These are phyloP conservation scores for Nematodospora valgi DNA, from an alignment of 805 yeast genomes.

Conservation along the genomic window DNA sequence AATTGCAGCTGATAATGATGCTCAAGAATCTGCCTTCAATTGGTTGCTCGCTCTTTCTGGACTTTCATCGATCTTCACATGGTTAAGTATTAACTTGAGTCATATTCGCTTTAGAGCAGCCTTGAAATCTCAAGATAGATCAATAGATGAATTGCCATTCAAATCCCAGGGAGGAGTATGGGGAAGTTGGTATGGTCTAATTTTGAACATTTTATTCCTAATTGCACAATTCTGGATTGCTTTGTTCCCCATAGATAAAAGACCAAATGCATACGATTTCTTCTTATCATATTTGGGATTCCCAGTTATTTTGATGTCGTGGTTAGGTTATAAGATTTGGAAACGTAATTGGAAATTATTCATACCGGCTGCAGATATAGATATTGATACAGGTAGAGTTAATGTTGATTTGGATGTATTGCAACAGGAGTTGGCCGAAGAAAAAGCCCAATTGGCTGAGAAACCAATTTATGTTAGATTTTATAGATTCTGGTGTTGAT, in stretches of 20 bases:
- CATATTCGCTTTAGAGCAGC: slow-evolving; percentile 63
- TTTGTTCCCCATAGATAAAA: slow-evolving; percentile 51
- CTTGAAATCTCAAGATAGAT: slow-evolving; percentile 50
- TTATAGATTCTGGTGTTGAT: slow-evolving; percentile 29
- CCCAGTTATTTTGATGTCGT: slow-evolving; percentile 26
- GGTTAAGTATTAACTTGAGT: slow-evolving; percentile 58
- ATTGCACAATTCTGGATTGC: slow-evolving; percentile 68
- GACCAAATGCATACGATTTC: slow-evolving; percentile 29
- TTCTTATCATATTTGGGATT: slow-evolving; percentile 32
- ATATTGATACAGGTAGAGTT: slow-evolving; percentile 34
- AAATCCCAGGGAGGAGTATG: slow-evolving; percentile 47
- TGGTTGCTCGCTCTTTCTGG: slow-evolving; percentile 69
- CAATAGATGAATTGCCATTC: slow-evolving; percentile 50
- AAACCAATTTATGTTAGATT: slow-evolving; percentile 23
- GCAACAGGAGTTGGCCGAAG: slow-evolving; percentile 35
- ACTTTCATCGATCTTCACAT: slow-evolving; percentile 57
- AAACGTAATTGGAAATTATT: slow-evolving; percentile 22
- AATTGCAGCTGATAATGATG: slow-evolving; percentile 51
- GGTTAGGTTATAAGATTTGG: slow-evolving; percentile 30
- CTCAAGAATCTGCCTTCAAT: slow-evolving; percentile 53
- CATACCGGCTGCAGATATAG: slow-evolving; percentile 27
- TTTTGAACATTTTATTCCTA: slow-evolving; percentile 47
- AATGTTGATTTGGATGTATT: slow-evolving; percentile 30
- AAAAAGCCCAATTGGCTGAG: slow-evolving; percentile 22
- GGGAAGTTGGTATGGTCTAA: slow-evolving; percentile 52